Percentiles rank a stretch among this genome's conserved stretches.
Evolutionary conservation across 306 rosid species (phyloP).

Genomic region (Leucaena leucocephala): DNA sequence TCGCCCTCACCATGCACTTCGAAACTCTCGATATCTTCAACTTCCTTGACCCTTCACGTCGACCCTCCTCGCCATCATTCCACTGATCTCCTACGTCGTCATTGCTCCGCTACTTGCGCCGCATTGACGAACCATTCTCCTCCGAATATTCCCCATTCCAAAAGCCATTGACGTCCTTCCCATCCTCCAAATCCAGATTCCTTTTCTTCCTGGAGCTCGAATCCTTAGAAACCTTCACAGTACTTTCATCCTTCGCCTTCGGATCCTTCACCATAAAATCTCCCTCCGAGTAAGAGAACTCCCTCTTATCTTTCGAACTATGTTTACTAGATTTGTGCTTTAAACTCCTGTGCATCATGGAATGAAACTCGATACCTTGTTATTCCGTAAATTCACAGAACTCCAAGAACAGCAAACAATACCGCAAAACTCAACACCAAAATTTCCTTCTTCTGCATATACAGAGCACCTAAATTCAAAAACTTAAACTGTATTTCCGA

Average conservation of each 20-base stretch:
- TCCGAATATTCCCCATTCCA: constrained; percentile 67
- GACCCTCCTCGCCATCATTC: constrained; percentile 77
- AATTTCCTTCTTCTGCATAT: constrained; percentile 13
- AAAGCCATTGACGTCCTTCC: constrained; percentile 49
- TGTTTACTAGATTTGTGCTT: constrained; percentile 91
- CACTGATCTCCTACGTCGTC: constrained; percentile 82
- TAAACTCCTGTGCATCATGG: constrained; percentile 88
- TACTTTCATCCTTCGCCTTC: constrained; percentile 68
- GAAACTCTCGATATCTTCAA: constrained; percentile 48
- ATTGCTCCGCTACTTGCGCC: constrained; percentile 49
- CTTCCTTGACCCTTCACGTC: constrained; percentile 65
- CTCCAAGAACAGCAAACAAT: neutral
- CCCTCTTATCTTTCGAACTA: constrained; percentile 67
- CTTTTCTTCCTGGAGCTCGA: constrained; percentile 67
- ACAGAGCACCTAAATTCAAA: neutral
- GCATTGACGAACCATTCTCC: constrained; percentile 71
- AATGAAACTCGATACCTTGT: constrained; percentile 25
- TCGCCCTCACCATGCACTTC: constrained; percentile 66
- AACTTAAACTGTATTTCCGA: constrained; percentile 40
- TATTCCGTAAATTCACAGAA: constrained; percentile 28
- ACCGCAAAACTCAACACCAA: constrained; percentile 23
- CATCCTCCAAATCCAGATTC: constrained; percentile 74
- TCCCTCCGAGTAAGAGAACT: constrained; percentile 31
- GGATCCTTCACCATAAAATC: constrained; percentile 76
- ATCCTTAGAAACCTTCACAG: constrained; percentile 53